Evolutionary conservation across 331 rosid species (phyloP).

Genomic region (Rhamnella rubrinervis): DNA sequence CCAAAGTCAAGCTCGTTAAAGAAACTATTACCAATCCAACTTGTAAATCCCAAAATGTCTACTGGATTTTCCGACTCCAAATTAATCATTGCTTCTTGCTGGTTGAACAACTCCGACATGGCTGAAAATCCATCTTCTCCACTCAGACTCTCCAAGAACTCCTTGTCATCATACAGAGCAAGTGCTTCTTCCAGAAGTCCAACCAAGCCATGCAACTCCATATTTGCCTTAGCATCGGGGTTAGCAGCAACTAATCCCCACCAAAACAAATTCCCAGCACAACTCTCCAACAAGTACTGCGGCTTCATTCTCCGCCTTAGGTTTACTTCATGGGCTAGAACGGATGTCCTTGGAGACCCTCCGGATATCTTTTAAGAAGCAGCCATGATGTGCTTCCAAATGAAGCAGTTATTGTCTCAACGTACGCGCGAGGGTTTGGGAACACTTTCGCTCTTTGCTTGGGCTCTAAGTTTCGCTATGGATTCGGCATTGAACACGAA

Average conservation of each 20-base stretch:
- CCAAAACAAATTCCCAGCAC: slow-evolving; percentile 37
- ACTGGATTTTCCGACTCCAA: background rate
- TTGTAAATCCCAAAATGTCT: slow-evolving; percentile 25
- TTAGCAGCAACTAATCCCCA: slow-evolving; percentile 18
- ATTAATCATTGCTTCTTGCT: background rate
- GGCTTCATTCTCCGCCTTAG: slow-evolving; percentile 21
- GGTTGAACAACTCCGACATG: slow-evolving; percentile 3
- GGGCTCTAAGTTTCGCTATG: background rate
- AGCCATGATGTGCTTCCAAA: slow-evolving; percentile 36
- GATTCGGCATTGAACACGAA: slow-evolving; percentile 20
- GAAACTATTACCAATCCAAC: slow-evolving; percentile 27
- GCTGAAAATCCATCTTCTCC: slow-evolving; percentile 15
- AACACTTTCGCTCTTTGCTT: slow-evolving; percentile 7
- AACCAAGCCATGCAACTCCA: slow-evolving; percentile 17
- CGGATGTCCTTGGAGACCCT: background rate
- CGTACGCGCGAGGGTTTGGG: slow-evolving; percentile 27
- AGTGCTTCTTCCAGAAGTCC: slow-evolving; percentile 12
- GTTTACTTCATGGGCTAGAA: slow-evolving; percentile 28
- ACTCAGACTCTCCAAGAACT: slow-evolving; percentile 16
- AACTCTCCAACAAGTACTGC: background rate
- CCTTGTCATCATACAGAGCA: slow-evolving; percentile 6
- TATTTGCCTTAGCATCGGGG: background rate
- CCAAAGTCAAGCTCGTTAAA: slow-evolving; percentile 35
- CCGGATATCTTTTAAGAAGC: slow-evolving; percentile 9
- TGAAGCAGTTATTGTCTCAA: slow-evolving; percentile 38